Base-by-base conservation (phyloP, 768 basidiomycete species). In the Brasilioporus rufonigricans region DNA sequence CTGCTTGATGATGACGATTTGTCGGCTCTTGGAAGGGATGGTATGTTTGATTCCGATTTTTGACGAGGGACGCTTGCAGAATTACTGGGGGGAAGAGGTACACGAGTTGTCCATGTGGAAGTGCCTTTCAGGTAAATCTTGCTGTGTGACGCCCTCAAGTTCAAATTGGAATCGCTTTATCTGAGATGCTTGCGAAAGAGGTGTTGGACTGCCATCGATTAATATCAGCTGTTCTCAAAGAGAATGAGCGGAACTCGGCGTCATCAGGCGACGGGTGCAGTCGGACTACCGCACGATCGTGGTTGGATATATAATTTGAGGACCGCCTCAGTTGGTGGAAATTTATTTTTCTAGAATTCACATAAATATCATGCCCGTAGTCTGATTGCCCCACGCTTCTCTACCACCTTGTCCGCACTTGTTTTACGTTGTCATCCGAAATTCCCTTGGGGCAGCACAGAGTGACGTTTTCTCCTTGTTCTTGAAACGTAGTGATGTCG, bases 1-100 rank as follows among this genome's bases (percentile, higher is more conserved):
- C 52, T 78, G 2, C 59, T 78, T 9, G 66, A 65, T 41, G 67
- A 73, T 16, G 63, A 68, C 24, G 75, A 77, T 48, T 58, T 76
- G 4, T 65, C 54, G 2, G 1, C 68, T 19, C 49, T 78, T 29
- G 71, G 65, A 52, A 64, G 65, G 23, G 55, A 58, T 5, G 68
- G 68, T 21, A 43, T 51, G 12, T 72, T 71, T 54, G 60, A 72
- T 39, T 70, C 65, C 16, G 68, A 70, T 23, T 63, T 57, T 56
- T 69, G 59, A 59, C 23, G 44, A 29, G 26, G 23, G 10, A 5
- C 18, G 29, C 27, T 10, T 32, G 44, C 12, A 32, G 27, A 19
- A 21, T 31, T 10, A n/a, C 9, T 8, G 12, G 27, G 7, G 1
- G 9, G 12, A 26, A 5, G 12, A 21, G 19, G 12, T 29, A 29